phyloP scores from a whole-genome alignment of 345 rosid species.

The Schrenkiella parvula region DNA sequence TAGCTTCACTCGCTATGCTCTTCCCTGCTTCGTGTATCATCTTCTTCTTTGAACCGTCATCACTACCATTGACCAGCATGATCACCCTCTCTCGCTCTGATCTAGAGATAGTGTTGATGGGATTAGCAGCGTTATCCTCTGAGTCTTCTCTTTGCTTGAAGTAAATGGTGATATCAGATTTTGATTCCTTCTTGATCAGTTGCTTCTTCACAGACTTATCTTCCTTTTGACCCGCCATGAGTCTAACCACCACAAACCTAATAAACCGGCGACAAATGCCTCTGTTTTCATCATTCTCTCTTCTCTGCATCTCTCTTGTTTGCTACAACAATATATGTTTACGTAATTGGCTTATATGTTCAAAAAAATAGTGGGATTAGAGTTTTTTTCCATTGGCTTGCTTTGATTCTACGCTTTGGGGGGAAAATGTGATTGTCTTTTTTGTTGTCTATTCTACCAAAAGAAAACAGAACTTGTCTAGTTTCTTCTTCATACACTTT shows the following conservation, averaged over 20 bases:
- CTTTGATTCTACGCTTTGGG: conserved; percentile 37
- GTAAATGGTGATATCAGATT: conserved; percentile 24
- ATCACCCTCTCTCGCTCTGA: conserved; percentile 21
- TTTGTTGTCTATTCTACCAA: not conserved
- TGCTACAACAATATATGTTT: not conserved
- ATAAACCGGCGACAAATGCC: conserved; percentile 17
- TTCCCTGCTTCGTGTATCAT: not conserved
- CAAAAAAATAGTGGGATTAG: conserved; percentile 3
- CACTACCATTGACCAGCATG: conserved; percentile 10
- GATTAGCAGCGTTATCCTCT: conserved; percentile 12
- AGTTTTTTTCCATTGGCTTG: conserved; percentile 7
- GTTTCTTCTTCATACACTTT: conserved; percentile 23
- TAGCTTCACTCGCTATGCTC: conserved; percentile 5
- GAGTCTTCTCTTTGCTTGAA: conserved; percentile 35
- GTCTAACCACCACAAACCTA: conserved; percentile 20
- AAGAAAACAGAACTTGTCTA: conserved; percentile 5
- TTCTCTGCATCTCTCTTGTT: conserved; percentile 21
- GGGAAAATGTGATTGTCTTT: conserved; percentile 22
- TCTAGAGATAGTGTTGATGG: not conserved
- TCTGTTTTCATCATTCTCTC: conserved; percentile 3
- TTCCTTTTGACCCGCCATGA: conserved; percentile 11
- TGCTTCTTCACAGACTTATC: conserved; percentile 13
- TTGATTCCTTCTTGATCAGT: conserved; percentile 28
- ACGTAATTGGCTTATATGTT: conserved; percentile 12
- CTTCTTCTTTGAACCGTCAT: conserved; percentile 9